Conservation (phyloP, 2,329 filamentous ascomycete species). For the Gaeumannomyces tritici region DNA sequence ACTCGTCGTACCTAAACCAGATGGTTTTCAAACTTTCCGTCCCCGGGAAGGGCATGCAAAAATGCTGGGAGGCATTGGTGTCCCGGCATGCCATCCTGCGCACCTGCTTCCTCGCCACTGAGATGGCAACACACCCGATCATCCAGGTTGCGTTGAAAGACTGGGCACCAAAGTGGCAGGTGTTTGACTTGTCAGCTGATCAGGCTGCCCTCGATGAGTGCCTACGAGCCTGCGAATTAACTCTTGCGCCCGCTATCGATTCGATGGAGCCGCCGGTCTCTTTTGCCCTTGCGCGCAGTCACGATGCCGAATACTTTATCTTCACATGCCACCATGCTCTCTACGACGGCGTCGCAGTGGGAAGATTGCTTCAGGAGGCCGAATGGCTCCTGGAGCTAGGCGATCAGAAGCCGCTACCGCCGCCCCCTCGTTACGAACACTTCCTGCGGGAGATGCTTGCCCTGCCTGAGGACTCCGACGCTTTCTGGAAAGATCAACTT, state of each 20-base stretch:
- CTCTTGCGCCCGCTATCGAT: slow-evolving; percentile 30
- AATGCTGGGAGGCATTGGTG: slow-evolving; percentile 54
- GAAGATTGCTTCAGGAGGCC: slow-evolving; percentile 59
- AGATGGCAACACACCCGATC: slow-evolving; percentile 50
- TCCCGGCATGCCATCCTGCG: slow-evolving; percentile 66
- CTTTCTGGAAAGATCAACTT: slow-evolving; percentile 58
- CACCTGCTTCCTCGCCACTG: slow-evolving; percentile 63
- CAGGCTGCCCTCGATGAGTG: slow-evolving; percentile 20
- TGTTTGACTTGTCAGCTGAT: slow-evolving; percentile 17
- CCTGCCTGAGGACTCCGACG: slow-evolving; percentile 36
- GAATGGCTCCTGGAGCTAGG: slow-evolving; percentile 40
- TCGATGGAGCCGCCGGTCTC: slow-evolving; percentile 34
- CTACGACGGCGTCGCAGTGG: slow-evolving; percentile 76
- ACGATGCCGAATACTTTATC: slow-evolving; percentile 21
- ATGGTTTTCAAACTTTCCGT: slow-evolving; percentile 52
- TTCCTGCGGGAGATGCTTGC: slow-evolving; percentile 54
- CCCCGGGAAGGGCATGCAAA: slow-evolving; percentile 37
- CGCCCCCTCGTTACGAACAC: slow-evolving; percentile 44
- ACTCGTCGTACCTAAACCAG: slow-evolving; percentile 59
- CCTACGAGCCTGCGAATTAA: slow-evolving; percentile 28
- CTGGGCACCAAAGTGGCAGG: slow-evolving; percentile 30
- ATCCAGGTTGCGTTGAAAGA: slow-evolving; percentile 59
- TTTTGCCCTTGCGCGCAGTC: slow-evolving; percentile 27
- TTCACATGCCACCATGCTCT: slow-evolving; percentile 67
- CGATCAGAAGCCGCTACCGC: slow-evolving; percentile 31